Evolutionary conservation across 2,329 filamentous ascomycete genomes (phyloP).

Genomic region (Pseudogymnoascus sp.): DNA sequence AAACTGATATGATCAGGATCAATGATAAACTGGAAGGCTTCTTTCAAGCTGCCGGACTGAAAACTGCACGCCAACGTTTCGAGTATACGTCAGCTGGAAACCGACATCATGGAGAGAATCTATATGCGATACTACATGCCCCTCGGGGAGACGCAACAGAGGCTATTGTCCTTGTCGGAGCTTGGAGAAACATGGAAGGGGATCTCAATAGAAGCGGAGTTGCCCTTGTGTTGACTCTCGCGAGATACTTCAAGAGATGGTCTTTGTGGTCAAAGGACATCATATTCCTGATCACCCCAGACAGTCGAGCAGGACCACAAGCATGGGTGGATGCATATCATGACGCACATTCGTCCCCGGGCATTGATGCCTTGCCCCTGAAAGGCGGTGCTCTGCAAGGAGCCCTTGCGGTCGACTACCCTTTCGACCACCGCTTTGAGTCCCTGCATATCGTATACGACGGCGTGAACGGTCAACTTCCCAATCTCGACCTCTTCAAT

Average conservation of each 20-base stretch:
- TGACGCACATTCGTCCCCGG: slow-evolving; percentile 66
- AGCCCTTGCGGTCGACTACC: slow-evolving; percentile 87
- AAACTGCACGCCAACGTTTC: slow-evolving; percentile 82
- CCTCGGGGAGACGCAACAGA: slow-evolving; percentile 94
- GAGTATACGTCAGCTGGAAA: slow-evolving; percentile 72
- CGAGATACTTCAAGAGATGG: slow-evolving; percentile 95
- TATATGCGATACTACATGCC: slow-evolving; percentile 88
- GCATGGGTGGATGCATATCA: slow-evolving; percentile 99
- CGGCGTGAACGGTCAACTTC: slow-evolving; percentile 88
- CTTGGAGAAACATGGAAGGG: slow-evolving; percentile 75
- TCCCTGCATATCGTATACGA: slow-evolving; percentile 89
- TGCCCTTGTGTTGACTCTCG: slow-evolving; percentile 74
- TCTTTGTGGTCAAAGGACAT: slow-evolving; percentile 99
- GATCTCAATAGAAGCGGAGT: slow-evolving; percentile 81
- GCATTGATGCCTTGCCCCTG: slow-evolving; percentile 68
- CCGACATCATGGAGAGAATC: slow-evolving; percentile 71
- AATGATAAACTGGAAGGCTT: slow-evolving; percentile 69
- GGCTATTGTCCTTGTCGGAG: slow-evolving; percentile 84
- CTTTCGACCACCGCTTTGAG: slow-evolving; percentile 75
- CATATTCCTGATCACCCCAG: slow-evolving; percentile 79
- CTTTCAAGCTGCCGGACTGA: slow-evolving; percentile 70
- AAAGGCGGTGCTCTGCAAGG: slow-evolving; percentile 93
- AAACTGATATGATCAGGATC: slow-evolving; percentile 34
- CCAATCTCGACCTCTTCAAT: slow-evolving; percentile 93
- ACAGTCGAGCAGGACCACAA: slow-evolving; percentile 83